Evolutionary conservation across 495 filamentous ascomycete species (phyloP), one percentile per base, ranked within the genome.

Genomic region (Daldinia bambusicola): DNA sequence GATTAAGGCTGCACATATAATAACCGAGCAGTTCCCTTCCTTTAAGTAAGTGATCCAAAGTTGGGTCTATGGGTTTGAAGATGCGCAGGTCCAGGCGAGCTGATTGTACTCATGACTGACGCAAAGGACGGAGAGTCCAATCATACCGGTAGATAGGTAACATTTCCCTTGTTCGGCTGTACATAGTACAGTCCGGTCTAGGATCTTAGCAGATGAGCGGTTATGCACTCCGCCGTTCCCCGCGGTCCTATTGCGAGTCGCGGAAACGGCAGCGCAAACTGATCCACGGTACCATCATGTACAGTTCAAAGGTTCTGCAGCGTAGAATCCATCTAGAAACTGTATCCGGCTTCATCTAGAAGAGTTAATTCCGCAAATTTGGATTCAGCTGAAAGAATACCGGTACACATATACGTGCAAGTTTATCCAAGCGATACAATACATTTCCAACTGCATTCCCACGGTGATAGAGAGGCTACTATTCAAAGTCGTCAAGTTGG

Each of bases 211-310:
- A 66, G 63, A 61, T 37, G 53, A 70, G 67, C 71, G 71, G 71
- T 13, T 45, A 70, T 70, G 63, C 57, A 67, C 63, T 63, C 71
- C 71, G 71, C 71, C 71, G 32, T 74, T 74, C 71, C 71, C 71
- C 71, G 71, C 67, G 71, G 71, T 66, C 61, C 34, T 67, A 57
- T 66, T 74, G 52, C 53, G 50, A 70, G 26, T 40, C 45, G 57
- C 61, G 59, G 66, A 59, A 41, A 31, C 52, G 51, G 55, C 48
- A 65, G 6, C 20, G 30, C 32, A 26, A 53, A 16, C 14, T 37
- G 20, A 37, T 63, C n/a, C 36, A 55, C 37, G 32, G 58, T 60
- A 74, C 66, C 52, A 38, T n/a, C n/a, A 37, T 62, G 67, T 67
- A 71, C 55, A 69, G 8, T 50, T 52, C 8, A 37, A 10, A 31